Conservation (phyloP, 2,329 filamentous ascomycete genomes). For the Monilinia fructicola region DNA sequence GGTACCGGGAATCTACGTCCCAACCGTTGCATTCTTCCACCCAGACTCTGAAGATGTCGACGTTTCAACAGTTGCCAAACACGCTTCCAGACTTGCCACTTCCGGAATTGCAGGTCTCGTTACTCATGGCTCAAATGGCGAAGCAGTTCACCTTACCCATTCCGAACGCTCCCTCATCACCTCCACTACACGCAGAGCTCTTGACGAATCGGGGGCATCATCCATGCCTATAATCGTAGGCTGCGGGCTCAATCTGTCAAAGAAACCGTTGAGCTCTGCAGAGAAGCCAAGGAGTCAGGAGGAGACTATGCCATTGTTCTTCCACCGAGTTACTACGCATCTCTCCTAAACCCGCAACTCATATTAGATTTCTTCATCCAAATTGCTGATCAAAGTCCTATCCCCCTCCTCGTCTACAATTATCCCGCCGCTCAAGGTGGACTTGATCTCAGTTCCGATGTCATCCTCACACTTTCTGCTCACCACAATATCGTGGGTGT, state of each 20-base stretch:
- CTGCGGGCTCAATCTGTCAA: slow-evolving; percentile 44
- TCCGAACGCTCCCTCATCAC: slow-evolving; percentile 45
- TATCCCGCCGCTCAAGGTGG: slow-evolving; percentile 47
- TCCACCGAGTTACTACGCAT: slow-evolving; percentile 45
- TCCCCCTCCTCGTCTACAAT: slow-evolving; percentile 50
- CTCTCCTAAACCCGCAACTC: slow-evolving; percentile 47
- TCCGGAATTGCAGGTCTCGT: slow-evolving; percentile 38
- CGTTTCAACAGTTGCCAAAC: slow-evolving; percentile 17
- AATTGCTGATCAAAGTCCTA: slow-evolving; percentile 42
- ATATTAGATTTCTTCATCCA: slow-evolving; percentile 55
- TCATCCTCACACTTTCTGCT: slow-evolving; percentile 38
- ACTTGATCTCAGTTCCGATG: slow-evolving; percentile 47
- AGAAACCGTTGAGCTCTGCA: slow-evolving; percentile 44
- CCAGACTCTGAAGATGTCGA: slow-evolving; percentile 28
- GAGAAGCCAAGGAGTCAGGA: slow-evolving; percentile 43
- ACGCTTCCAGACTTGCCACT: slow-evolving; percentile 54
- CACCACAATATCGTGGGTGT: slow-evolving; percentile 43
- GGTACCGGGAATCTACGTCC: slow-evolving; percentile 48
- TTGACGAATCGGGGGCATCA: slow-evolving; percentile 33
- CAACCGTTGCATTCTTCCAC: slow-evolving; percentile 49
- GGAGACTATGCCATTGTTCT: slow-evolving; percentile 44
- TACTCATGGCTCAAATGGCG: slow-evolving; percentile 48
- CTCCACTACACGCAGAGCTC: slow-evolving; percentile 42
- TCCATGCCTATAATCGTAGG: slow-evolving; percentile 46
- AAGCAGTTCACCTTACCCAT: slow-evolving; percentile 45